Conservation (phyloP, 2,329 filamentous ascomycete species). For the Scolecobasidium constrictum region DNA sequence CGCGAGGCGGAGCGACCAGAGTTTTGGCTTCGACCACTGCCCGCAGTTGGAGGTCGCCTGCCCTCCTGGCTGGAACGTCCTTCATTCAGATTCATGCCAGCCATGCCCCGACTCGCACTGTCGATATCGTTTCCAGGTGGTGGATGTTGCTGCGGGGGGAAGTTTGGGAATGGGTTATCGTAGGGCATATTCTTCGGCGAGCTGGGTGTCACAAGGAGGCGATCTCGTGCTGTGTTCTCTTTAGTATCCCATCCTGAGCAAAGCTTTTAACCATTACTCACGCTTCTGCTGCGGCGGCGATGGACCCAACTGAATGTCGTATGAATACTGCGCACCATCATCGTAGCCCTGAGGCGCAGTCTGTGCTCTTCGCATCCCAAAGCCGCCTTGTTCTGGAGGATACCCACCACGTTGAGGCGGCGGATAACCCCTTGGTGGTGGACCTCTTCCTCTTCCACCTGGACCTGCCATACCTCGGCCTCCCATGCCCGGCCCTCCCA, state of each 20-base stretch:
- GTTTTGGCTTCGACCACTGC: constrained; percentile 2
- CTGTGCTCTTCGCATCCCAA: not conserved
- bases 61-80: constrained; percentile 6
- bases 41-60: constrained; percentile 3
- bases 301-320: constrained; percentile 1
- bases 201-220: not conserved
- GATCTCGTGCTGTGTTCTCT: not conserved
- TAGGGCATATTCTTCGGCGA: constrained; percentile 12
- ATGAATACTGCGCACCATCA: not conserved
- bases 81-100: constrained; percentile 5
- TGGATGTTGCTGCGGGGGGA: constrained; percentile 14
- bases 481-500: not conserved
- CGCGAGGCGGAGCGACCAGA: not conserved
- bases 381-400: not conserved
- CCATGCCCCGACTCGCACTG: constrained; percentile 10
- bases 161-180: constrained; percentile 39
- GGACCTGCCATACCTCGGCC: not conserved
- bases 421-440: constrained; percentile 1
- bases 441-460: constrained; percentile 2
- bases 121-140: constrained; percentile 12
- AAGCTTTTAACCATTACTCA: no score
- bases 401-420: constrained; percentile 4
- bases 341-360: not conserved
- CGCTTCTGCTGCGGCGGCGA: constrained; percentile 3
- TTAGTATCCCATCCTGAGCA: no score